Conservation (phyloP, 805 yeast species). For the Kluyveromyces starmeri region DNA sequence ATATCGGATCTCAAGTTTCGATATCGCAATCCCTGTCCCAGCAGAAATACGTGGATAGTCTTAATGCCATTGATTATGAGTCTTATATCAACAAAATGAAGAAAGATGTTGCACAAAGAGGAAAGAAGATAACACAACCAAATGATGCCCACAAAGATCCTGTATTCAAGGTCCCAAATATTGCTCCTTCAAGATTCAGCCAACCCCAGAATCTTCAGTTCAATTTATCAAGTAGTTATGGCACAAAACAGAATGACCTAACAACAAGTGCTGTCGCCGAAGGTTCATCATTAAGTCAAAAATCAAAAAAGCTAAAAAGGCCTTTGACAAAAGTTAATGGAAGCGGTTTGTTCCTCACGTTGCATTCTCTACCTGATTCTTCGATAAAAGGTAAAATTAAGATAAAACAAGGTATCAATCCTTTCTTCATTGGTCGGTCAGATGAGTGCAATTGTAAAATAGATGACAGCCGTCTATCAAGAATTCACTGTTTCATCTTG, state of each 20-base stretch:
- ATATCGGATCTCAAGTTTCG: conserved; percentile 36
- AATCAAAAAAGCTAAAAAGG: not conserved
- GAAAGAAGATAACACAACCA: not conserved
- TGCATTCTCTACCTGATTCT: conserved; percentile 44
- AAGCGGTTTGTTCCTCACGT: conserved; percentile 53
- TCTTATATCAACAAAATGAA: conserved; percentile 3
- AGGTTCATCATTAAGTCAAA: not conserved
- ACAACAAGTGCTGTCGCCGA: not conserved
- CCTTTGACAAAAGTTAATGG: conserved; percentile 12
- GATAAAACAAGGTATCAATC: conserved; percentile 59
- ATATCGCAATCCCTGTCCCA: conserved; percentile 66
- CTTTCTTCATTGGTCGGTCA: conserved; percentile 67
- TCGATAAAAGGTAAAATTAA: conserved; percentile 39
- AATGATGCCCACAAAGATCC: not conserved
- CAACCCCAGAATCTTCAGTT: not conserved
- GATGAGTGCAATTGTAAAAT: conserved; percentile 52
- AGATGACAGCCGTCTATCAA: conserved; percentile 71
- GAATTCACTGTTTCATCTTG: conserved; percentile 66
- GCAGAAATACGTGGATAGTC: conserved; percentile 39
- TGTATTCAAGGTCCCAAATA: conserved; percentile 5
- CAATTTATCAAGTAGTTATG: not conserved
- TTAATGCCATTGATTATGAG: conserved; percentile 26
- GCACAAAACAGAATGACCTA: not conserved
- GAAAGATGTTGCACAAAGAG: not conserved
- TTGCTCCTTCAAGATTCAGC: not conserved